These are phyloP conservation scores for Coemansia pectinata DNA, from an alignment of 192 early-diverging fungal species.

Conservation along the genomic window DNA sequence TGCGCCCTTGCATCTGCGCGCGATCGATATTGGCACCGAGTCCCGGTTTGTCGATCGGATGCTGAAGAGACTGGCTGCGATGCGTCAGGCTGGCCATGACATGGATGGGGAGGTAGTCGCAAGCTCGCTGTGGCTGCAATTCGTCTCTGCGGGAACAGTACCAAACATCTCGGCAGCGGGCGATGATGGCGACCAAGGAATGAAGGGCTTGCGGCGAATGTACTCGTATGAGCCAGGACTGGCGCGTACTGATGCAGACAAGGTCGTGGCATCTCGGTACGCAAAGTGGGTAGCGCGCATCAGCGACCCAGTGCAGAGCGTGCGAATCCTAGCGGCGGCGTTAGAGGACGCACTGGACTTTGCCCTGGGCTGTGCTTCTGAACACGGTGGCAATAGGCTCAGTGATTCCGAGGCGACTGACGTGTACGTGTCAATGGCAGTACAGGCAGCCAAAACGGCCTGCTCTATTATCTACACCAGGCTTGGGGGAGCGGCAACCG, in stretches of 20 bases:
- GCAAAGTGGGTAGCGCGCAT: conserved; percentile 54
- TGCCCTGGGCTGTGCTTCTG: background rate
- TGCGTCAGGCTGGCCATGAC: background rate
- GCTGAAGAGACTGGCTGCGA: conserved; percentile 8
- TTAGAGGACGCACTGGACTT: conserved; percentile 28
- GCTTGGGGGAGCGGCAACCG: conserved; percentile 11
- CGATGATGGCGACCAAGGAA: background rate
- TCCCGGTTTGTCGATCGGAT: conserved; percentile 17
- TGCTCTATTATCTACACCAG: conserved; percentile 40
- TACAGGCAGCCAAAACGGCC: conserved; percentile 22
- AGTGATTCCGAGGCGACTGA: background rate
- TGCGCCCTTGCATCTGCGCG: conserved; percentile 37
- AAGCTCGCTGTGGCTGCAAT: conserved; percentile 31
- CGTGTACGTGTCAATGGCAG: conserved; percentile 6
- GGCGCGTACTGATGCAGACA: background rate
- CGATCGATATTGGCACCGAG: conserved; percentile 36
- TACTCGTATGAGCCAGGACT: background rate
- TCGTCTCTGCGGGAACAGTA: conserved; percentile 18
- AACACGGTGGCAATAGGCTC: background rate
- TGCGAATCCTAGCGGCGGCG: conserved; percentile 33
- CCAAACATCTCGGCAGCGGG: background rate
- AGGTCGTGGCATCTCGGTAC: conserved; percentile 25
- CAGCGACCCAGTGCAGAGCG: conserved; percentile 27
- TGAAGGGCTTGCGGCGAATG: background rate
- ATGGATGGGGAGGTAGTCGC: background rate